Evolutionary conservation across 331 rosid species (phyloP).

Genomic region (Erythrophleum ivorense): DNA sequence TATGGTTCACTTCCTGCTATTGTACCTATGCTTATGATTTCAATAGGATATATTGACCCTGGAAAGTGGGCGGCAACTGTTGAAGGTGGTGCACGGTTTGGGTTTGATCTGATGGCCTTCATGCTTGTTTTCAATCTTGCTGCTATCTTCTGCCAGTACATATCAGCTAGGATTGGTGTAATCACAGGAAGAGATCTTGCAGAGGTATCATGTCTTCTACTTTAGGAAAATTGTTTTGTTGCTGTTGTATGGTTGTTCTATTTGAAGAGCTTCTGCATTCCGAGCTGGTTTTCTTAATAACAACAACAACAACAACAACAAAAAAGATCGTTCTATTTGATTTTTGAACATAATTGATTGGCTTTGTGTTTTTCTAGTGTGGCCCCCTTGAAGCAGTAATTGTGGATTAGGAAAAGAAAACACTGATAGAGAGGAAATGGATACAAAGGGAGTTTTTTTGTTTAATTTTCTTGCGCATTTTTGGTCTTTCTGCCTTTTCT

Average conservation of each 20-base stretch:
- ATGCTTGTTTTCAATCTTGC: conserved; percentile 82
- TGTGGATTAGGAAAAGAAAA: neutral
- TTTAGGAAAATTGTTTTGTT: neutral
- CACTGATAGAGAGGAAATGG: no score
- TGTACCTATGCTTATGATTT: conserved; percentile 76
- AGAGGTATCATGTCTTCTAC: conserved; percentile 60
- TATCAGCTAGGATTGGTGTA: conserved; percentile 82
- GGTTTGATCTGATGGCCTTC: conserved; percentile 67
- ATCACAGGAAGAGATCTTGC: conserved; percentile 90
- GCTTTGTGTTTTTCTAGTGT: conserved; percentile 2
- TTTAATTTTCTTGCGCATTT: no score
- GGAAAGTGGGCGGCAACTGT: conserved; percentile 92
- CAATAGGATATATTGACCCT: conserved; percentile 92
- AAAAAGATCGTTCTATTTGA: neutral
- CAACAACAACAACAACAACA: neutral
- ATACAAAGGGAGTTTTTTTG: no score
- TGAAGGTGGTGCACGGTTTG: conserved; percentile 93
- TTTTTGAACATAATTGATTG: neutral
- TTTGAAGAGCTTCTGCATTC: neutral
- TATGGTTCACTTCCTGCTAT: conserved; percentile 63
- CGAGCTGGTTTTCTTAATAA: neutral
- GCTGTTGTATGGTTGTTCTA: neutral
- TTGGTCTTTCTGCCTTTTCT: neutral
- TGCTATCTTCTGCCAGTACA: conserved; percentile 86
- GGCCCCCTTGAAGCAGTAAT: neutral